Conservation (phyloP, 2,329 filamentous ascomycete species). For the Fusarium pilosicola region DNA sequence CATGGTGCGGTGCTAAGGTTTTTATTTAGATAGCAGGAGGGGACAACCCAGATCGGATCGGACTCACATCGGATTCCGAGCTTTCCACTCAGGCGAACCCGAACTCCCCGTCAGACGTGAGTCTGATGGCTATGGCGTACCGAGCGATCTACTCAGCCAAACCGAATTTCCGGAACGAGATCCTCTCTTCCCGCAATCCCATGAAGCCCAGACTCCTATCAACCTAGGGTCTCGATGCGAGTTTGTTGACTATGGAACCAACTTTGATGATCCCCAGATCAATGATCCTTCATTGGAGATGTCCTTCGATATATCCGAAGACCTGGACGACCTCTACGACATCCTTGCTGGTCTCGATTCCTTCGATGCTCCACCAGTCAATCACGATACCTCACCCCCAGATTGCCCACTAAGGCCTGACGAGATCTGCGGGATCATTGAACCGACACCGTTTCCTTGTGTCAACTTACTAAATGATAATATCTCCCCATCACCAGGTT, state of each 20-base stretch:
- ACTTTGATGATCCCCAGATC: not conserved
- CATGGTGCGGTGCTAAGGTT: not conserved
- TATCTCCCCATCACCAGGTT: not conserved
- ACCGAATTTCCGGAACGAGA: not conserved
- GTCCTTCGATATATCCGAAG: not conserved
- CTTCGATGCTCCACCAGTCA: not conserved
- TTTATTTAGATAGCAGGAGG: not conserved
- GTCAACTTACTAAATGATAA: not conserved
- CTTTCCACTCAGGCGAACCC: not conserved
- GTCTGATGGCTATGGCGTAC: not conserved
- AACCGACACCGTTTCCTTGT: not conserved
- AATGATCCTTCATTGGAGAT: not conserved
- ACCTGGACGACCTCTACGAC: not conserved
- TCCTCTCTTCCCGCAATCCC: not conserved
- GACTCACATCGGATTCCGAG: accelerated
- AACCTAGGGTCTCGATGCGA: not conserved
- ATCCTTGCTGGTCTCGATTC: not conserved
- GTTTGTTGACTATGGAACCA: not conserved
- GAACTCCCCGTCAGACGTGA: not conserved
- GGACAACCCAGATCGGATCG: not conserved
- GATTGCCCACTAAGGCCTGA: too few relatives aligned
- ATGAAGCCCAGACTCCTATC: not conserved
- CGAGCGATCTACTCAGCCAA: too few relatives aligned
- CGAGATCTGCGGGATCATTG: too few relatives aligned
- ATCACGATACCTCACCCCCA: not conserved